Conservation (phyloP, 352 stramenopile genomes). For the Peronospora tabacina region DNA sequence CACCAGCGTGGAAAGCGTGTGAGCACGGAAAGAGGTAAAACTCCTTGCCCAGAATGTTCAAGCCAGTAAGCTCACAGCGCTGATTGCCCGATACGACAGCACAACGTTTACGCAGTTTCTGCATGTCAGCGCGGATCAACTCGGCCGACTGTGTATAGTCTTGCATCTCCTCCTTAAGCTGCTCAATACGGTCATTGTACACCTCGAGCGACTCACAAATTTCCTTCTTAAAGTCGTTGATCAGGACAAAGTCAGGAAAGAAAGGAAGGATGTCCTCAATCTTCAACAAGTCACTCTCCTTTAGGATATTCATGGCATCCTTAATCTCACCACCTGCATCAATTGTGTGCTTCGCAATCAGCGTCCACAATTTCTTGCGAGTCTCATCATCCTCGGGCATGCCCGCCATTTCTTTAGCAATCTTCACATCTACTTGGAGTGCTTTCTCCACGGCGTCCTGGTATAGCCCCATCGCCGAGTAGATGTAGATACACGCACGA, state of each 20-base stretch:
- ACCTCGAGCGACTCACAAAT: constrained; percentile 89
- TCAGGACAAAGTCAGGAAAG: constrained; percentile 93
- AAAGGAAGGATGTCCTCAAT: constrained; percentile 93
- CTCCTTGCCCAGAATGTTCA: constrained; percentile 85
- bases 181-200: constrained; percentile 88
- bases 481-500: constrained; percentile 91
- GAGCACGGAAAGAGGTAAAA: constrained; percentile 94
- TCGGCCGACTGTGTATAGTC: constrained; percentile 88
- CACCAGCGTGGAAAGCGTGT: constrained; percentile 90
- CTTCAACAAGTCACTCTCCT: constrained; percentile 82
- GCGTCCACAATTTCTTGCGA: constrained; percentile 89
- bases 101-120: constrained; percentile 79
- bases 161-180: constrained; percentile 90
- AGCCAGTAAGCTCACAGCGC: constrained; percentile 83
- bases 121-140: constrained; percentile 86
- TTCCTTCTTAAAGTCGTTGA: constrained; percentile 94
- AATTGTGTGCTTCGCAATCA: constrained; percentile 91
- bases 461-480: constrained; percentile 89
- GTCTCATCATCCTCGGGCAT: constrained; percentile 86
- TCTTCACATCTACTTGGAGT: constrained; percentile 87
- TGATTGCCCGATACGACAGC: constrained; percentile 84
- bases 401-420: constrained; percentile 90
- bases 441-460: constrained; percentile 90
- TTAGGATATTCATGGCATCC: constrained; percentile 78
- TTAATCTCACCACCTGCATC: constrained; percentile 82